Percentiles rank a stretch among this genome's conserved stretches.
Evolutionary conservation across 305 asterid genomes (phyloP).

Genomic region (Fraxinus nigra): DNA sequence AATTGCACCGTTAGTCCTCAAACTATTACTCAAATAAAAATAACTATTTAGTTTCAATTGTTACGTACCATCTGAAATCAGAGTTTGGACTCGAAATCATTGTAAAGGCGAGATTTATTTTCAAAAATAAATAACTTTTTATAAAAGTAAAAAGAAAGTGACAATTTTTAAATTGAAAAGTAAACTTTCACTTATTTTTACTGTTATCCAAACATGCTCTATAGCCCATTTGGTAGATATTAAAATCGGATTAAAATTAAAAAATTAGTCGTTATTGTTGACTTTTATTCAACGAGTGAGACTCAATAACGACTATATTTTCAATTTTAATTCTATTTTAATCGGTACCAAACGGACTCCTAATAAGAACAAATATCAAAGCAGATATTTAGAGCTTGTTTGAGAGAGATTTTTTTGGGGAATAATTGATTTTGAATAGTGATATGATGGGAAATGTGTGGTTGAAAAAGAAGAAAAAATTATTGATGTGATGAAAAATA

Average conservation of each 20-base stretch:
- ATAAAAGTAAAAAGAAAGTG: neutral
- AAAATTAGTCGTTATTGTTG: no score
- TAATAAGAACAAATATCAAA: neutral
- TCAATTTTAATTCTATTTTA: no score
- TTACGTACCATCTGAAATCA: neutral
- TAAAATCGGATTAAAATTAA: no score
- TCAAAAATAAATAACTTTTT: neutral
- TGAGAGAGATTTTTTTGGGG: no score
- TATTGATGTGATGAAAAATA: no score
- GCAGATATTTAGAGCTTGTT: neutral
- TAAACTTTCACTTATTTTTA: neutral
- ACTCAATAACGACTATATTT: no score
- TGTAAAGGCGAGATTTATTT: neutral
- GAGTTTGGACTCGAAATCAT: neutral
- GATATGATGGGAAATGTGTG: no score
- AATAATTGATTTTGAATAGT: no score
- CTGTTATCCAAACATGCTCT: neutral
- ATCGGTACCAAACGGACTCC: neutral
- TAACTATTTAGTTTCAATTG: neutral
- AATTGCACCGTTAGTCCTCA: neutral
- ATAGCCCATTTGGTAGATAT: no score
- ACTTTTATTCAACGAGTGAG: no score
- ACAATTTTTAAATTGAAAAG: neutral
- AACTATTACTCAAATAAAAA: neutral
- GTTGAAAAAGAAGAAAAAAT: no score